These are phyloP conservation scores for Viola odorata DNA, from an alignment of 345 rosid species.

Conservation along the genomic window DNA sequence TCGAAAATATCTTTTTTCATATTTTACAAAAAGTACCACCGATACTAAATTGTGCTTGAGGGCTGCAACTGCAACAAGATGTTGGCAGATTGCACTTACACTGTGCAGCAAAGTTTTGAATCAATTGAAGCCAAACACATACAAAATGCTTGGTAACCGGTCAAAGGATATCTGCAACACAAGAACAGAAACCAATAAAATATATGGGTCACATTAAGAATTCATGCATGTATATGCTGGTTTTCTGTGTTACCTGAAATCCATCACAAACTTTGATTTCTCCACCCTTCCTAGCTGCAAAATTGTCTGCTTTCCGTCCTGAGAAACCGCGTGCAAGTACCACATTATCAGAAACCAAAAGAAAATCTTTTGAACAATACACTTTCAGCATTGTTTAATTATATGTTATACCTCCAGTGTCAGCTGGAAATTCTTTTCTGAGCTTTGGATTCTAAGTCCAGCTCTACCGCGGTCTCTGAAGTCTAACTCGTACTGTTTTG, in stretches of 20 bases:
- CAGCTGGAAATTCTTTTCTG: constrained; percentile 90
- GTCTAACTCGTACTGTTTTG: constrained; percentile 69
- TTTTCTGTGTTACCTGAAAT: constrained; percentile 54
- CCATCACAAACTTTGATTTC: constrained; percentile 61
- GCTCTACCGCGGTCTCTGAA: constrained; percentile 78
- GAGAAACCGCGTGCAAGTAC: not conserved
- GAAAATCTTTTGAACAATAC: not conserved
- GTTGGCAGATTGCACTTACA: constrained; percentile 27
- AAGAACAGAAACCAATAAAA: not conserved
- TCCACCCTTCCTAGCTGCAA: constrained; percentile 88
- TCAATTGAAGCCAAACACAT: constrained; percentile 88
- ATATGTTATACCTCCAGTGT: constrained; percentile 45
- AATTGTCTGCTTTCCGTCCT: constrained; percentile 68
- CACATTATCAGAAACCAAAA: not conserved
- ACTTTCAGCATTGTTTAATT: not conserved
- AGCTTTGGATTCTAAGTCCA: constrained; percentile 63
- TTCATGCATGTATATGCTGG: not conserved
- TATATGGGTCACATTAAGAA: no score
- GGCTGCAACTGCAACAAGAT: constrained; percentile 37
- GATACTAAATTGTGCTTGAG: constrained; percentile 33
- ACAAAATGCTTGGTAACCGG: constrained; percentile 82
- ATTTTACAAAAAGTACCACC: no score
- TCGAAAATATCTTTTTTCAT: no score
- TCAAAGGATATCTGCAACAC: constrained; percentile 65
- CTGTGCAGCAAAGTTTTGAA: constrained; percentile 77